Base-by-base conservation (phyloP, 1,139 yeast species). In the Geotrichum aggregatum region DNA sequence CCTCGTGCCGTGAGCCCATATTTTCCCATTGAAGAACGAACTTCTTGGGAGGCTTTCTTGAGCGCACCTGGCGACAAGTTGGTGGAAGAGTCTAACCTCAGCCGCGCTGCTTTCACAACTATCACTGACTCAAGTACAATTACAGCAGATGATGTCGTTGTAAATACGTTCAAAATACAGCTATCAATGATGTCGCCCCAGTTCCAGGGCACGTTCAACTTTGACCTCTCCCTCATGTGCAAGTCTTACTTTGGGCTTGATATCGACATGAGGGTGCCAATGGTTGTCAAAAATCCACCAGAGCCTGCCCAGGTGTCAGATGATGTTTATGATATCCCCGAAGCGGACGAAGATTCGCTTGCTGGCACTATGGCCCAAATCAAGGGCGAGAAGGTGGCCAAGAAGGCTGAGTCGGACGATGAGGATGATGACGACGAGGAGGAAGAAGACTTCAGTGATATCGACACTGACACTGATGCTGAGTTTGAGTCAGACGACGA, bases 261-360 rank as follows among this genome's bases (percentile, higher is more conserved):
- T 54, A 61, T 73, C 55, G 59, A 66, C 39, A 67, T 67, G 47
- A 63, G 69, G 19, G 61, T 76, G 58, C 63, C 74, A 64, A 55
- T 73, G 56, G 65, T 64, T 24, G 75, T 72, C 22, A 64, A 65
- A 34, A 61, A 66, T 39, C 70, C 69, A 7, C 73, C 73, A 11
- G 55, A 57, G 13, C 59, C 58, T n/a, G 47, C 58, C 14, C 39
- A 46, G 4, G 61, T 50, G 2, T 62, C 60, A 11, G 64, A 59
- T 10, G 66, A 63, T 19, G 67, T 60, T 1, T 66, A 65, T 34
- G 70, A 64, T 46, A 66, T 66, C 40, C 63, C 68, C 76, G 66
- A 87, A 80, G 60, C 92, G 83, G 48, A 84, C 50, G 89, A 86
- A 68, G 96, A 95, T 36, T 78, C 88, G 58, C 77, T 88, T 54